Base-by-base conservation (phyloP, 2,329 filamentous ascomycete species). In the Stagonosporopsis cucurbitacearum region DNA sequence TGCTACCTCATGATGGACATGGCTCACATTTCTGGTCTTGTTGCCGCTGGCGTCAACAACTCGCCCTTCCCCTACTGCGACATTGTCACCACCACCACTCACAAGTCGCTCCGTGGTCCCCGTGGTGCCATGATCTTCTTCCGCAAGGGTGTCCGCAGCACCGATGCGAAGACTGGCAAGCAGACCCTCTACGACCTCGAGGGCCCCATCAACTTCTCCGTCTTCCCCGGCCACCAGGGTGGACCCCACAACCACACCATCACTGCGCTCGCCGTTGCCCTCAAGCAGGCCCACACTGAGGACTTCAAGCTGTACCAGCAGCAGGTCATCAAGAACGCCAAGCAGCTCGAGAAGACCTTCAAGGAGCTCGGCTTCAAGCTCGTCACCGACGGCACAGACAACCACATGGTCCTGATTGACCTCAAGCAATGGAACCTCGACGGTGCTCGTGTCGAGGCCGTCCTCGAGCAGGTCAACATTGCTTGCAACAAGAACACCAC, bases 401-500 rank as follows among this genome's bases (percentile, higher is more conserved):
- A 96, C 82, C 95, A 99, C 79, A 88, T 99, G 62, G 90, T 99
- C 11, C 85, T 99, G 17, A 83, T 95, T 44, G 95, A 99, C 76
- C 85, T 99, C 46, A 96, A 96, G 80, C 87, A 91, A 33, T 90
- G 95, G 74, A 84, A 84, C 54, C 87, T 99, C 58, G 95, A 99
- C 72, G 93, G 93, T 65, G 89, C 90, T 22, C 88, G 93, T 49
- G 92, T 96, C 13, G 93, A 97, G 81, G 88, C 92, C 42, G 88
- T 96, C 15, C 84, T 97, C 22, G 93, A 97, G 76, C 86, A 96
- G 42, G 92, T 96, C 64, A 94, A 94, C 68, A 94, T 98, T 48
- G 95, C 95, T n/a, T 90, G 91, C 74, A 99, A 99, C 84, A 99
- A 99, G 85, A 99, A 99, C 81, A 97, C 95, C 7, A 94, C 97